Evolutionary conservation across 805 yeast genomes (phyloP), one percentile per base, ranked within the genome.

Genomic region (Naumovozyma castellii): DNA sequence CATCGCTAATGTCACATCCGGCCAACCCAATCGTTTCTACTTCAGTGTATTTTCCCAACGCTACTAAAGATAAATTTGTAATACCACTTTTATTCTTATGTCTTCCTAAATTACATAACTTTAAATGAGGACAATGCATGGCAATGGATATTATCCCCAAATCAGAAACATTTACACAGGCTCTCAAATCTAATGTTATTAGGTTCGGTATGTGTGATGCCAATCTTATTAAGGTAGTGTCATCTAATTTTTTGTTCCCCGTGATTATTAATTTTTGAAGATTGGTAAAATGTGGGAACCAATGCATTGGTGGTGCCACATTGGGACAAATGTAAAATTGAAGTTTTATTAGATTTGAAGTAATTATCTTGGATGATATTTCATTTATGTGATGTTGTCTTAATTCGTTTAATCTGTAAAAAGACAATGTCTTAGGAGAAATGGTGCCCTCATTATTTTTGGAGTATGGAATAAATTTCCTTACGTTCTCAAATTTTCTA

Each of bases 301-400:
- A 65, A 2, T 56, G 43, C 5, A 62, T 45, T 0, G 77, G 64
- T 3, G 95, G 95, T 5, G 71, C 51, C 22, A 84, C 54, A 34
- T 68, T 69, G 5, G 95, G 90, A 54, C 95, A 86, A 53, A 88
- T 81, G 61, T 82, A 85, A 50, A 86, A 68, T 57, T 87, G 95
- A 22, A 87, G 64, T 82, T 83, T 76, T 47, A 70, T 67, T 34
- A 86, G 56, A 33, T 68, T 63, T 2, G 14, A 29, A 71, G 65
- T 30, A 78, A 75, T 57, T 4, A 69, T 45, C 4, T 49, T 39
- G 15, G 57, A 53, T 2, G 73, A 61, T 6, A 79, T 51, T n/a
- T 50, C 35, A 18, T 78, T 78, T 18, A 84, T 49, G 17, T 78
- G 72, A 10, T 56, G 46, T 53, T 80, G 86, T 38, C 62, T 66